A percentile compares a stretch with the other conserved stretches of the same genome.
Evolutionary conservation across 768 basidiomycete genomes (phyloP).

Genomic region (Scleroderma citrinum): DNA sequence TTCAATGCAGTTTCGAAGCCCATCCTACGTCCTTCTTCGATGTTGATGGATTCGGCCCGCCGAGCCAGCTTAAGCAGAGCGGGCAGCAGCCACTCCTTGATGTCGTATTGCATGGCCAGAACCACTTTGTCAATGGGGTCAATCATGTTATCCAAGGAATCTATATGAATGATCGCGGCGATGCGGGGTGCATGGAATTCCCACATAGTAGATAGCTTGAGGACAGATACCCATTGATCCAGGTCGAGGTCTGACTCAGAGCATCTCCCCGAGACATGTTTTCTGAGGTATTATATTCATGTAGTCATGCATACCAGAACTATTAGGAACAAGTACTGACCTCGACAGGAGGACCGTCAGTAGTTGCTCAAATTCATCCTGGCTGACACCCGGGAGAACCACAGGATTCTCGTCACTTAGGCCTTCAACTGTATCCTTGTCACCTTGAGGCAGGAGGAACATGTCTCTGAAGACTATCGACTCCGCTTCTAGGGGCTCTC

Average conservation of each 20-base stretch:
- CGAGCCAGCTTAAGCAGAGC: not conserved
- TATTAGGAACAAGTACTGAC: constrained; percentile 2
- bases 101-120: not conserved
- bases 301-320: too few relatives aligned
- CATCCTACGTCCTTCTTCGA: too few relatives aligned
- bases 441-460: constrained; percentile 12
- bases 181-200: not conserved
- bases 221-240: not conserved
- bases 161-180: not conserved
- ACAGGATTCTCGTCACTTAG: constrained; percentile 12
- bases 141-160: not conserved
- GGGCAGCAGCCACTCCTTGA: not conserved
- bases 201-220: not conserved
- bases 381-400: constrained; percentile 7
- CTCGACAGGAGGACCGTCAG: constrained; percentile 10
- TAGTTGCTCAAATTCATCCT: constrained; percentile 13
- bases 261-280: not conserved
- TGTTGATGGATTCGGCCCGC: not conserved
- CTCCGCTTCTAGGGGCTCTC: constrained; percentile 10
- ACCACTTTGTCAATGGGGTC: not conserved
- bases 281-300: not conserved
- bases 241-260: not conserved
- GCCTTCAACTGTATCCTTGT: constrained; percentile 6
- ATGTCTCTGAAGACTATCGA: constrained; percentile 16
- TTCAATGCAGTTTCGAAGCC: too few relatives aligned